phyloP scores from a whole-genome alignment of 140 eudicot species.

The Erigeron philadelphicus region DNA sequence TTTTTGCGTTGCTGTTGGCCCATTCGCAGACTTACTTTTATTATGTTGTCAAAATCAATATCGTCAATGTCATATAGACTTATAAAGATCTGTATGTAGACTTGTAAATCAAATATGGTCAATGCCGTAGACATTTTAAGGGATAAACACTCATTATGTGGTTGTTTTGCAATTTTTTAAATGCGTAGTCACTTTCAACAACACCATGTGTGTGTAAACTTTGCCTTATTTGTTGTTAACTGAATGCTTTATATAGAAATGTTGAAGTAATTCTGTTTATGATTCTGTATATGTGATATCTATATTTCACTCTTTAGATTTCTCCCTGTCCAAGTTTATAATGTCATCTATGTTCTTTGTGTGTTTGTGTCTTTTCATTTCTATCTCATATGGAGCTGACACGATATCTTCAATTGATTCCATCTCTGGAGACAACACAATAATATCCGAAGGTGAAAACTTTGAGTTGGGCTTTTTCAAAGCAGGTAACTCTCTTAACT shows the following conservation, averaged over 20 bases:
- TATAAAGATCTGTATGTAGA: background rate
- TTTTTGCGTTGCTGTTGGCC: no score
- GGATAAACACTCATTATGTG: background rate
- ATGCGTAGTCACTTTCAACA: background rate
- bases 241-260: background rate
- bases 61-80: background rate
- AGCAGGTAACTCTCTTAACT: conserved; percentile 25
- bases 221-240: background rate
- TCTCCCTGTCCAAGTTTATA: background rate
- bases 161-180: background rate
- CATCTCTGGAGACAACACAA: conserved; percentile 47
- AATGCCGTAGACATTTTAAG: background rate
- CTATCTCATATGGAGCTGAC: conserved; percentile 31
- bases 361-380: conserved; percentile 5
- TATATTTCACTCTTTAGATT: background rate
- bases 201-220: background rate
- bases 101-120: background rate
- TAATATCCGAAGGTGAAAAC: conserved; percentile 39
- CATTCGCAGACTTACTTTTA: no score
- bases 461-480: conserved; percentile 46
- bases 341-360: background rate
- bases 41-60: no score
- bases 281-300: background rate
- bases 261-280: background rate
- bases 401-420: conserved; percentile 32